Conservation (phyloP, 2,329 filamentous ascomycete genomes). For the Penicillium sp. region DNA sequence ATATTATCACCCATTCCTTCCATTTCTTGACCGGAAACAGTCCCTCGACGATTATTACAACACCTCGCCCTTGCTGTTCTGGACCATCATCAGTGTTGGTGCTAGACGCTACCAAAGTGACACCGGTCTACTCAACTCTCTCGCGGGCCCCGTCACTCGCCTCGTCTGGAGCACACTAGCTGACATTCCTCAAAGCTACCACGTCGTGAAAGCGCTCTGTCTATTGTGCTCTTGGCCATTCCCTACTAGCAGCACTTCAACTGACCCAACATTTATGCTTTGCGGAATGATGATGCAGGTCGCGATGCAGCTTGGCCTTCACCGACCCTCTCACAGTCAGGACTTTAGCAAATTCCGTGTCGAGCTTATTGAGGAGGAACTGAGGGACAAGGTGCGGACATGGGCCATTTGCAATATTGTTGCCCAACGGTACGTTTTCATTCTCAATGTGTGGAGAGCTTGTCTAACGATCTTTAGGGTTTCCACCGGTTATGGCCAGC, state of each 20-base stretch:
- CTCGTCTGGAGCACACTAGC: slow-evolving; percentile 59
- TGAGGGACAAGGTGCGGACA: slow-evolving; percentile 60
- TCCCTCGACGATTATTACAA: slow-evolving; percentile 56
- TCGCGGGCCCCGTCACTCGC: slow-evolving; percentile 51
- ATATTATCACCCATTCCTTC: slow-evolving; percentile 61
- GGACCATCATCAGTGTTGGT: slow-evolving; percentile 61
- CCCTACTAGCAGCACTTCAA: slow-evolving; percentile 59
- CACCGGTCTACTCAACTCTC: slow-evolving; percentile 50
- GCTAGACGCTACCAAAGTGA: slow-evolving; percentile 57
- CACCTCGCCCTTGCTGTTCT: slow-evolving; percentile 61
- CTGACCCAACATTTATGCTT: slow-evolving; percentile 62
- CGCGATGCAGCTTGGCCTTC: slow-evolving; percentile 63
- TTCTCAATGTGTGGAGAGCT: not conserved
- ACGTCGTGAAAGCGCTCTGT: slow-evolving; percentile 61
- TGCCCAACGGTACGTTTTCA: slow-evolving; percentile 54
- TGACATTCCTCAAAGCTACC: slow-evolving; percentile 59
- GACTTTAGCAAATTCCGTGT: slow-evolving; percentile 50
- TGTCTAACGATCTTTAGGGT: slow-evolving; percentile 42
- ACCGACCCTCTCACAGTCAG: slow-evolving; percentile 60
- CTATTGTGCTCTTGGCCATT: slow-evolving; percentile 62
- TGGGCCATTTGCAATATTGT: slow-evolving; percentile 67
- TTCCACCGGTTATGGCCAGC: slow-evolving; percentile 64
- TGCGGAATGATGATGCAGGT: slow-evolving; percentile 64
- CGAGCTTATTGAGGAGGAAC: slow-evolving; percentile 57
- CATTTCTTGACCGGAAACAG: slow-evolving; percentile 55